Conservation (phyloP, 2,329 filamentous ascomycete species). For the Cladosporium sp. region DNA sequence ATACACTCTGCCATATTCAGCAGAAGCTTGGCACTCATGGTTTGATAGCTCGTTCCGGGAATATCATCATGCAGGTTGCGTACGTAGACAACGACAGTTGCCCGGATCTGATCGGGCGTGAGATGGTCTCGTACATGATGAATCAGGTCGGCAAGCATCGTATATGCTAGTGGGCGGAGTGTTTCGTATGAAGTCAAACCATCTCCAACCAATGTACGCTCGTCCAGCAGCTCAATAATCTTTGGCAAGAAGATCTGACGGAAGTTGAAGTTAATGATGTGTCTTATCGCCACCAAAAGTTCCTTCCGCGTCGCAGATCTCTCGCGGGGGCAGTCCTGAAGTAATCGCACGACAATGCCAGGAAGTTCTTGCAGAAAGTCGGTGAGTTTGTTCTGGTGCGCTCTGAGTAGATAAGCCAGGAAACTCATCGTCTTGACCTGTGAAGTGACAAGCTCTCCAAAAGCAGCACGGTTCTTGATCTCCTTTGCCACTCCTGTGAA, state of each 20-base stretch:
- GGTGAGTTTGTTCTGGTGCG: conserved; percentile 78
- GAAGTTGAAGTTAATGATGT: conserved; percentile 99
- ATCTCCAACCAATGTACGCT: conserved; percentile 90
- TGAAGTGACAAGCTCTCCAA: conserved; percentile 95
- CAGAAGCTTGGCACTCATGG: conserved; percentile 96
- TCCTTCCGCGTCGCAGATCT: conserved; percentile 94
- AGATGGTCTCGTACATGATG: conserved; percentile 93
- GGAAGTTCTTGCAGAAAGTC: conserved; percentile 86
- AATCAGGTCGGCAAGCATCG: conserved; percentile 96
- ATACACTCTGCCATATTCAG: conserved; percentile 99
- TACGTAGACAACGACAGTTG: conserved; percentile 96
- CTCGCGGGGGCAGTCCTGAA: conserved; percentile 91
- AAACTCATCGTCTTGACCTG: conserved; percentile 99
- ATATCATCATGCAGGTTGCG: conserved; percentile 84
- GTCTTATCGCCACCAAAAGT: conserved; percentile 88
- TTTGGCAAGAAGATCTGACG: conserved; percentile 89
- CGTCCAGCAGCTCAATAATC: conserved; percentile 91
- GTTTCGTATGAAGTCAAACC: conserved; percentile 95
- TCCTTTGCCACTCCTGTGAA: conserved; percentile 91
- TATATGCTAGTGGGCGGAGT: conserved; percentile 91
- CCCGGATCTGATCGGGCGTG: conserved; percentile 82
- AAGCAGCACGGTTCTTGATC: conserved; percentile 89
- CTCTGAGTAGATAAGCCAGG: conserved; percentile 82
- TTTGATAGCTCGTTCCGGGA: conserved; percentile 97
- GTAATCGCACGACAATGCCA: conserved; percentile 80